Evolutionary conservation across 352 stramenopile genomes (phyloP).

Genomic region (Phytophthora rubi): DNA sequence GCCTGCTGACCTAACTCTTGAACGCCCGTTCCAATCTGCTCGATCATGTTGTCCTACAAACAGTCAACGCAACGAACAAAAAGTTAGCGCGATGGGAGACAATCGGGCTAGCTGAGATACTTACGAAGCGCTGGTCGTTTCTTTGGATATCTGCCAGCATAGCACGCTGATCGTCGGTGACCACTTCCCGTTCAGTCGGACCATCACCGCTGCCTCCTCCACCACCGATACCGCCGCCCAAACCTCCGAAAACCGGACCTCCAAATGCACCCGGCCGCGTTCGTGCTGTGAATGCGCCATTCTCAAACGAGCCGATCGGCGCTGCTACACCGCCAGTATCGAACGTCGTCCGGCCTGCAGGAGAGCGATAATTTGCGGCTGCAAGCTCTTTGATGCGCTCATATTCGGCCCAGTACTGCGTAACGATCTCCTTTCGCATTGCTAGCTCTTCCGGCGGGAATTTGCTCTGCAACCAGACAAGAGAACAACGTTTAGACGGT

Average conservation of each 20-base stretch:
- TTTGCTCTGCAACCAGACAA: constrained; percentile 58
- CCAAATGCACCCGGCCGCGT: constrained; percentile 25
- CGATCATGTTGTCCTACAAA: constrained; percentile 81
- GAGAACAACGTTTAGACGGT: constrained; percentile 1
- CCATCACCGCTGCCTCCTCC: constrained; percentile 29
- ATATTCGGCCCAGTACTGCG: constrained; percentile 83
- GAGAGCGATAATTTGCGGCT: constrained; percentile 60
- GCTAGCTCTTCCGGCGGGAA: constrained; percentile 74
- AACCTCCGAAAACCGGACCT: constrained; percentile 38
- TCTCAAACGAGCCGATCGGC: constrained; percentile 68
- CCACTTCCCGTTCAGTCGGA: constrained; percentile 45
- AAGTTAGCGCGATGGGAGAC: constrained; percentile 2
- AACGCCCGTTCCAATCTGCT: constrained; percentile 84
- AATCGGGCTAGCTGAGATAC: constrained; percentile 10
- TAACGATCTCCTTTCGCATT: constrained; percentile 82
- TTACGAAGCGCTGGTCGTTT: constrained; percentile 87
- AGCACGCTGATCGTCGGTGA: constrained; percentile 70
- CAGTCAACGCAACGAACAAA: neutral
- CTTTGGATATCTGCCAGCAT: constrained; percentile 80
- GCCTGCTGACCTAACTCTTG: constrained; percentile 80
- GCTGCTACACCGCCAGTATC: constrained; percentile 51
- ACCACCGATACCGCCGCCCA: constrained; percentile 36
- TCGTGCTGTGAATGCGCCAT: constrained; percentile 57
- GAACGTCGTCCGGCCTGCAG: constrained; percentile 51
- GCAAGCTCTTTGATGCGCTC: constrained; percentile 82